phyloP scores from a whole-genome alignment of 495 filamentous ascomycete genomes.

The Hypoxylon perforatum region DNA sequence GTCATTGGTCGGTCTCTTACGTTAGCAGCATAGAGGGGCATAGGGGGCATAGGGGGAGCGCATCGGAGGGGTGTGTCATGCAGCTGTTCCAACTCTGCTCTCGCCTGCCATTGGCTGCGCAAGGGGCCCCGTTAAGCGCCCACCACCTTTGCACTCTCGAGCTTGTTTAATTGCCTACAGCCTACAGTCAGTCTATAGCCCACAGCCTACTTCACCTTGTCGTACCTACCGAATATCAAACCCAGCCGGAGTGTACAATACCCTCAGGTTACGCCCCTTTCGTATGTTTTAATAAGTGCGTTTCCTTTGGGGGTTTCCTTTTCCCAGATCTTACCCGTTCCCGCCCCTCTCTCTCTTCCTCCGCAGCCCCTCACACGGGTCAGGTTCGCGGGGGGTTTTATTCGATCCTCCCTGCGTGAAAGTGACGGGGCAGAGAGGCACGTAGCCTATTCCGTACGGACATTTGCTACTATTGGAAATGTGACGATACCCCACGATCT shows the following conservation, averaged over 20 bases:
- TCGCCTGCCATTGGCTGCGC: constrained; percentile 17
- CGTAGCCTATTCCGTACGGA: neutral
- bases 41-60: too few species aligned
- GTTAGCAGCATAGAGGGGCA: constrained; percentile 29
- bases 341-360: neutral
- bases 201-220: neutral
- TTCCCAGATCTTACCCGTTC: constrained; percentile 23
- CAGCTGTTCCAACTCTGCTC: constrained; percentile 38
- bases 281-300: neutral
- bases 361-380: neutral
- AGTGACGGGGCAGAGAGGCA: neutral
- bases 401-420: neutral
- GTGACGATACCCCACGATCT: too few species aligned
- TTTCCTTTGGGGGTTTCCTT: neutral
- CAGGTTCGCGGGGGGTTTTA: neutral
- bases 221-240: too few species aligned
- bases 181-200: constrained; percentile 14
- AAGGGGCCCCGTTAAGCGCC: constrained; percentile 32
- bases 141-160: constrained; percentile 29
- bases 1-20: constrained; percentile 33
- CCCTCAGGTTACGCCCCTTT: neutral
- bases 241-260: too few species aligned
- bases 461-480: too few species aligned
- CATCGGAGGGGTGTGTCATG: constrained; percentile 39
- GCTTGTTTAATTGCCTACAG: constrained; percentile 30